Conservation (phyloP, 495 filamentous ascomycete species). For the Penicillium pulvis region DNA sequence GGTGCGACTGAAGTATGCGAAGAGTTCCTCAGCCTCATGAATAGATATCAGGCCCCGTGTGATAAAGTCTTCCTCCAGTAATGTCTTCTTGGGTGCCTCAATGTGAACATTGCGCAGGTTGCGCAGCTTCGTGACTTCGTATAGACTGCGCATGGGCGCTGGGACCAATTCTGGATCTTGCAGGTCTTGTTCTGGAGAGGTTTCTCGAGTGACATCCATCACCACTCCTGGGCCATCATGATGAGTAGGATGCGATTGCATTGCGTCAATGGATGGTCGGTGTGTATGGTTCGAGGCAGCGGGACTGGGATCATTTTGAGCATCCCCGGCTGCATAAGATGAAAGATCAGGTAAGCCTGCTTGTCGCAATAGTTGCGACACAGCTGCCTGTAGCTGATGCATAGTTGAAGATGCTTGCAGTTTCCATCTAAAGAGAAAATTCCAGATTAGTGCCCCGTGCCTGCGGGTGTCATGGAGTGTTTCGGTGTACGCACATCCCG, state of each 20-base stretch:
- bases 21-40: constrained; percentile 53
- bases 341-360: constrained; percentile 44
- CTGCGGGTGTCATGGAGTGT: neutral
- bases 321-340: constrained; percentile 36
- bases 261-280: constrained; percentile 30
- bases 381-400: constrained; percentile 46
- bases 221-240: constrained; percentile 36
- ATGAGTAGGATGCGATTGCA: constrained; percentile 28
- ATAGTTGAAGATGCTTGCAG: constrained; percentile 43
- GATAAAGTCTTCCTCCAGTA: constrained; percentile 56
- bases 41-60: constrained; percentile 48
- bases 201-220: constrained; percentile 52
- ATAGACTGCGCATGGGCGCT: constrained; percentile 61
- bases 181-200: constrained; percentile 52
- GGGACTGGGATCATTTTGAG: constrained; percentile 34
- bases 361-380: constrained; percentile 46
- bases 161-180: constrained; percentile 52
- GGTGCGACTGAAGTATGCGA: constrained; percentile 54
- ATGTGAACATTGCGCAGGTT: constrained; percentile 50
- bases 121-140: constrained; percentile 60
- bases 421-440: constrained; percentile 40
- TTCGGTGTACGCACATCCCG: constrained; percentile 37
- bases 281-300: constrained; percentile 33
- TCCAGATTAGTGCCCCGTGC: neutral
- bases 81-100: constrained; percentile 46